Conservation (phyloP, 495 filamentous ascomycete species). For the Penicillium dipodomyicola region DNA sequence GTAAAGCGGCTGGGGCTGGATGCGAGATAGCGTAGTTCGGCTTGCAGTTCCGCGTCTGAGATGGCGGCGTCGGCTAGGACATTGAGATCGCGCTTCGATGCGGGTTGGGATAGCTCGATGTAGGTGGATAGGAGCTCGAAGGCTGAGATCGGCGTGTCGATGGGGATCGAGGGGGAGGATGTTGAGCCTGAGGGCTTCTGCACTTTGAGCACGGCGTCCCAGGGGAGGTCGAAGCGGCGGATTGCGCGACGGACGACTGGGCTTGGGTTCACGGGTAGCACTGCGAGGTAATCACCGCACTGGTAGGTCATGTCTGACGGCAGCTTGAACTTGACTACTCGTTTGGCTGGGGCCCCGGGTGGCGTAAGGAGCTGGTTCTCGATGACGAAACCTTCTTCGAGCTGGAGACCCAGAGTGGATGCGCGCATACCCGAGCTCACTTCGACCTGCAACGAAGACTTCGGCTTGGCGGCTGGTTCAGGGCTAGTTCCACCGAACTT, state of each 20-base stretch:
- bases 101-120: constrained; percentile 69
- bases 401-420: constrained; percentile 62
- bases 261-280: constrained; percentile 66
- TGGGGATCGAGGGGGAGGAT: constrained; percentile 55
- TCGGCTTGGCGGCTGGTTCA: constrained; percentile 26
- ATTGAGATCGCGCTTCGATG: constrained; percentile 54
- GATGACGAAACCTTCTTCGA: constrained; percentile 60
- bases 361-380: constrained; percentile 54
- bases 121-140: constrained; percentile 64
- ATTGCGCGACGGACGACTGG: constrained; percentile 55
- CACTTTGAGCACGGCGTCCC: constrained; percentile 56
- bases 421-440: constrained; percentile 57
- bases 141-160: constrained; percentile 55
- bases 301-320: constrained; percentile 64
- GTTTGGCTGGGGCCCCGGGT: constrained; percentile 55
- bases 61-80: constrained; percentile 43
- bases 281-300: constrained; percentile 73
- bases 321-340: constrained; percentile 63
- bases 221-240: constrained; percentile 54
- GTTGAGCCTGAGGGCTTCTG: constrained; percentile 34
- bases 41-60: constrained; percentile 28
- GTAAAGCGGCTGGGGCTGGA: constrained; percentile 44
- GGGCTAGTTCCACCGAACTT: constrained; percentile 42
- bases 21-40: constrained; percentile 31
- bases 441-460: constrained; percentile 49